Evolutionary conservation across 768 basidiomycete species (phyloP).

Genomic region (Rhizopogon sp.): DNA sequence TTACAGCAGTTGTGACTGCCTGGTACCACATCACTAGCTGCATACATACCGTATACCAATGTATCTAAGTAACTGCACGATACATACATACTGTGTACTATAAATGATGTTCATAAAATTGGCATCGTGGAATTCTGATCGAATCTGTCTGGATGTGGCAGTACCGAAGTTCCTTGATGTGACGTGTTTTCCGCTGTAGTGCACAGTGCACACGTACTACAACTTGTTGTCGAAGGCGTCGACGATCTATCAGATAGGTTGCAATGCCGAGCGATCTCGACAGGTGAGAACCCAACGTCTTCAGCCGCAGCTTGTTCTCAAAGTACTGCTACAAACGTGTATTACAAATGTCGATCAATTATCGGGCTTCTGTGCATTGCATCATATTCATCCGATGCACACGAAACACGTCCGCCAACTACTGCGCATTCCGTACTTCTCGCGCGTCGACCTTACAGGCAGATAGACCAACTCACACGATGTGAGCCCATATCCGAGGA

Average conservation of each 20-base stretch:
- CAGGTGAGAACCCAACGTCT: slow-evolving; percentile 38
- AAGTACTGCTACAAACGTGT: not conserved
- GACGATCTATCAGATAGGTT: slow-evolving; percentile 10
- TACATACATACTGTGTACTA: slow-evolving; percentile 4
- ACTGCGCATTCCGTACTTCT: slow-evolving; percentile 1
- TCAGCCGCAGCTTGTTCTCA: slow-evolving; percentile 15
- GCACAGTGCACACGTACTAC: slow-evolving; percentile 2
- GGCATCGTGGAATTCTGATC: not conserved
- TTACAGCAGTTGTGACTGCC: not conserved
- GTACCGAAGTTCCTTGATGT: not conserved
- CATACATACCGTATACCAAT: slow-evolving; percentile 5
- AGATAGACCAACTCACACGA: slow-evolving; percentile 89
- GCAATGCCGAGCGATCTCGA: slow-evolving; percentile 53
- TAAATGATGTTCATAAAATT: slow-evolving; percentile 4
- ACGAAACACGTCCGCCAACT: slow-evolving; percentile 1
- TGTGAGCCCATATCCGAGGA: slow-evolving; percentile 96
- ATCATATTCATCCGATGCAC: slow-evolving; percentile 15
- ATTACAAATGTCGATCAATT: not conserved
- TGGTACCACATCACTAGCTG: slow-evolving; percentile 1
- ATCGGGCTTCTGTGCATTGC: slow-evolving; percentile 13
- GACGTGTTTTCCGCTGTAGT: not conserved
- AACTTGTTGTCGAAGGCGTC: slow-evolving; percentile 2
- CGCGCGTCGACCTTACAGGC: slow-evolving; percentile 42
- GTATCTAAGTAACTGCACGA: slow-evolving; percentile 2
- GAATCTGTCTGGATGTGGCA: slow-evolving; percentile 1